Evolutionary conservation across 1,139 yeast species (phyloP).

Genomic region (Wickerhamomyces sp.): DNA sequence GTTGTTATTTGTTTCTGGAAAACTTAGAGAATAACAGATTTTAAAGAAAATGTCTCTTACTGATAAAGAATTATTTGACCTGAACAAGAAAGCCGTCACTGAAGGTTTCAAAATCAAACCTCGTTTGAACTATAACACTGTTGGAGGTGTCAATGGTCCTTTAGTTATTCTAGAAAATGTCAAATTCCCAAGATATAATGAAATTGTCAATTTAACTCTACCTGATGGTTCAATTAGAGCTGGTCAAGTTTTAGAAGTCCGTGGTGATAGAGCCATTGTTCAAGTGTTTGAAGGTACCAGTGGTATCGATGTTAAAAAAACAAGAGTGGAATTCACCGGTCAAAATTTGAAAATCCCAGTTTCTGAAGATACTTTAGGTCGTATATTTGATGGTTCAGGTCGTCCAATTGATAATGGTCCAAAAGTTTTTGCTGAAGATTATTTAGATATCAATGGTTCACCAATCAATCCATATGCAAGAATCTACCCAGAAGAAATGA

Average conservation of each 20-base stretch:
- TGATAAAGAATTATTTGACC: constrained; percentile 46
- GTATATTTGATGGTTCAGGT: constrained; percentile 98
- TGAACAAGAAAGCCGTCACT: constrained; percentile 88
- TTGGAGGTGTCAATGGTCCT: constrained; percentile 97
- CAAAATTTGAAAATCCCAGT: constrained; percentile 89
- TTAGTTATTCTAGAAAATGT: constrained; percentile 93
- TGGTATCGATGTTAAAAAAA: constrained; percentile 96
- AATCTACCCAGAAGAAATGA: constrained; percentile 99
- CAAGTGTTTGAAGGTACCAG: constrained; percentile 99
- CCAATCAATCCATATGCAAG: constrained; percentile 98
- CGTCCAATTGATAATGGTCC: constrained; percentile 98
- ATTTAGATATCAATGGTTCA: constrained; percentile 95
- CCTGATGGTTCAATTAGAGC: constrained; percentile 95
- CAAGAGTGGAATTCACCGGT: constrained; percentile 96
- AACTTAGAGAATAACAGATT: too few relatives aligned
- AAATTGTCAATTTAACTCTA: constrained; percentile 90
- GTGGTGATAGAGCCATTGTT: constrained; percentile 95
- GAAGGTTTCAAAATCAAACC: constrained; percentile 90
- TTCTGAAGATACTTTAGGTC: constrained; percentile 94
- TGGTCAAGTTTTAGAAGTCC: constrained; percentile 97
- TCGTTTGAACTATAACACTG: constrained; percentile 89
- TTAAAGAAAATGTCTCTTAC: constrained; percentile 19
- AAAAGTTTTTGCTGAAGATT: constrained; percentile 96
- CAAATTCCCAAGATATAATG: constrained; percentile 93
- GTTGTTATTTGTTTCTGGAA: not conserved